A percentile compares a stretch with the other conserved stretches of the same genome.
phyloP scores from a whole-genome alignment of 345 rosid species.

The Pseudoturritis turrita region DNA sequence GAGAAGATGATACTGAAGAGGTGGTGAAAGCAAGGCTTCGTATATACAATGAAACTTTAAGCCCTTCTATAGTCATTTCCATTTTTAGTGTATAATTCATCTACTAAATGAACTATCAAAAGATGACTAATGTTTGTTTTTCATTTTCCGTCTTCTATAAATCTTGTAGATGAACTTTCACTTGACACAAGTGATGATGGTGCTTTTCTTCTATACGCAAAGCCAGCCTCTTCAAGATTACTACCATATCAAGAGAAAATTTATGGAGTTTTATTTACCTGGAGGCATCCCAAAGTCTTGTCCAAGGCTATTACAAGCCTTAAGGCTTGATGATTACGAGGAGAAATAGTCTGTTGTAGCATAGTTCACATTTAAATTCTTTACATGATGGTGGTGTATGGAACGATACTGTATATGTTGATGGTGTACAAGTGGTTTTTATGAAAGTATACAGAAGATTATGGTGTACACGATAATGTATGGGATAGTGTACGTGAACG shows the following conservation, averaged over 20 bases:
- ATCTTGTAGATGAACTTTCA: no score
- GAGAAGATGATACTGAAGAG: conserved; percentile 86
- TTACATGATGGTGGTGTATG: no score
- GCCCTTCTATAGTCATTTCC: neutral
- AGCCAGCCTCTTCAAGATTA: conserved; percentile 86
- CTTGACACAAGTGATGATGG: neutral
- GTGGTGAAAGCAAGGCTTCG: conserved; percentile 85
- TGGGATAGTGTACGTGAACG: no score
- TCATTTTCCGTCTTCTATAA: no score
- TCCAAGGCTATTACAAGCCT: conserved; percentile 89
- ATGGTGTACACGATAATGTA: no score
- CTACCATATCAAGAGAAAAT: conserved; percentile 62
- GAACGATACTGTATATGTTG: no score
- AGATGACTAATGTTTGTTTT: no score
- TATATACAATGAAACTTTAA: conserved; percentile 70
- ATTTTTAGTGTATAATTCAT: no score
- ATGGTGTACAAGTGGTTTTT: no score
- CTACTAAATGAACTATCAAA: no score
- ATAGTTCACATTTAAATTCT: conserved; percentile 41
- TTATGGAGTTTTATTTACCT: conserved; percentile 81
- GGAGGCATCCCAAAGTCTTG: conserved; percentile 95
- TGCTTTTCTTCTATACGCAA: conserved; percentile 36
- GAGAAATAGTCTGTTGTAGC: conserved; percentile 72
- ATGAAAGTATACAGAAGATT: no score
- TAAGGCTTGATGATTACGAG: conserved; percentile 74